Percentiles rank a stretch among this genome's conserved stretches.
Conservation (phyloP, 306 rosid genomes). For the Datisca glomerata region DNA sequence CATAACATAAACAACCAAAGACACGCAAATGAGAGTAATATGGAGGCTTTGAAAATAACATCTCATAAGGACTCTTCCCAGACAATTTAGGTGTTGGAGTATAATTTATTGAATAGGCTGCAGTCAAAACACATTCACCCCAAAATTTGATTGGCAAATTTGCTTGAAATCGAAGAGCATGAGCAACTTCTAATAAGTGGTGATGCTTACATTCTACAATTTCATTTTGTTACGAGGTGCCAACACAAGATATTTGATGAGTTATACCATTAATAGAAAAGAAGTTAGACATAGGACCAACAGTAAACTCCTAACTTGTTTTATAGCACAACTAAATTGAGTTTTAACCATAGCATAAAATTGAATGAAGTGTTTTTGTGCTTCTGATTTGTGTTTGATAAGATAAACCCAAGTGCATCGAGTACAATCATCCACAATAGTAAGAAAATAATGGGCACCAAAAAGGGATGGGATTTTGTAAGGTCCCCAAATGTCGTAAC, state of each 20-base stretch:
- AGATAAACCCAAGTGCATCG: not conserved
- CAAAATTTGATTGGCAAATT: not conserved
- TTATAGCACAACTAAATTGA: not conserved
- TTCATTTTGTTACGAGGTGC: not conserved
- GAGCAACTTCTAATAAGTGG: not conserved
- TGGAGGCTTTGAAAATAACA: not conserved
- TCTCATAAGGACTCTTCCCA: not conserved
- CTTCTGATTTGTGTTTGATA: not conserved
- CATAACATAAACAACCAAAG: not conserved
- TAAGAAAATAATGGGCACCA: not conserved
- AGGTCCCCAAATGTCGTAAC: not conserved
- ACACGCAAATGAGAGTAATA: not conserved
- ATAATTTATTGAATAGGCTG: not conserved
- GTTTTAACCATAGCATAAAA: not conserved
- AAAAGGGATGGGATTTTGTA: not conserved
- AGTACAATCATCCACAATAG: not conserved
- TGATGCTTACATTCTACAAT: not conserved
- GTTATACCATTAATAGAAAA: not conserved
- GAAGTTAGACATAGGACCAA: not conserved
- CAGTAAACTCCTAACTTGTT: not conserved
- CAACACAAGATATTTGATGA: not conserved
- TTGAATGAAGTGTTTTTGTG: not conserved
- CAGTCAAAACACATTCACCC: not conserved
- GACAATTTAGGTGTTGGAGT: too few species aligned
- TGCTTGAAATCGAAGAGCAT: not conserved